phyloP scores from a whole-genome alignment of 148 eudicot genomes.

The Silene conica region DNA sequence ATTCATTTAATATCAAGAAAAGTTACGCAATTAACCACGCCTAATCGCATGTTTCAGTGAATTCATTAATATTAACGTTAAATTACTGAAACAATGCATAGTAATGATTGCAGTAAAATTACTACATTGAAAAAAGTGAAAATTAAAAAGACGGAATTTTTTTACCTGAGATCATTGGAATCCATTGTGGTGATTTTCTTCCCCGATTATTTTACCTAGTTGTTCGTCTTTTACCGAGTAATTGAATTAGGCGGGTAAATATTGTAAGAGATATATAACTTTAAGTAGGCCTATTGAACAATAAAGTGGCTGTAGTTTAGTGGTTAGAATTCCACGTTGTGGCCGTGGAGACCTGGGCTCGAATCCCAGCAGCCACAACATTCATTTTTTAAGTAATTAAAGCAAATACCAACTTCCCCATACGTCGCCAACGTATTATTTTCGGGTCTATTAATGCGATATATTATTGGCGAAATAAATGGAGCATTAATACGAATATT shows the following conservation, averaged over 20 bases:
- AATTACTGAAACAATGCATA: background rate
- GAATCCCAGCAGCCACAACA: slow-evolving; percentile 15
- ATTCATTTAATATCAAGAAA: background rate
- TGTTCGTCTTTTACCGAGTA: background rate
- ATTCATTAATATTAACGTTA: slow-evolving; percentile 23
- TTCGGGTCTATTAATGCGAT: too few species aligned
- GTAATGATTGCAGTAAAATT: background rate
- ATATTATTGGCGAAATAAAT: too few species aligned
- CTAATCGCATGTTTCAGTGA: slow-evolving; percentile 12
- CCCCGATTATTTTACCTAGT: background rate
- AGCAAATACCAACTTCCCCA: too few species aligned
- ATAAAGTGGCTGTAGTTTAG: slow-evolving; percentile 13
- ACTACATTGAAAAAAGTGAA: background rate
- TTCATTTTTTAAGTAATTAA: too few species aligned
- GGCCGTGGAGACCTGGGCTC: slow-evolving; percentile 18
- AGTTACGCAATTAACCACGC: too few species aligned
- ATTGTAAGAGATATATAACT: background rate
- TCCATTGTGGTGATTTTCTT: background rate
- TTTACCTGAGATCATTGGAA: background rate
- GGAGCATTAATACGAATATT: too few species aligned
- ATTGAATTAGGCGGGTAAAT: background rate
- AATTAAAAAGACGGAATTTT: background rate
- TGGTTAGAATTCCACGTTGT: slow-evolving; percentile 15
- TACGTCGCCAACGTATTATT: too few species aligned
- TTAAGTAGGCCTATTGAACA: background rate